Conservation (phyloP, 2,329 filamentous ascomycete genomes). For the Claviceps purpurea region DNA sequence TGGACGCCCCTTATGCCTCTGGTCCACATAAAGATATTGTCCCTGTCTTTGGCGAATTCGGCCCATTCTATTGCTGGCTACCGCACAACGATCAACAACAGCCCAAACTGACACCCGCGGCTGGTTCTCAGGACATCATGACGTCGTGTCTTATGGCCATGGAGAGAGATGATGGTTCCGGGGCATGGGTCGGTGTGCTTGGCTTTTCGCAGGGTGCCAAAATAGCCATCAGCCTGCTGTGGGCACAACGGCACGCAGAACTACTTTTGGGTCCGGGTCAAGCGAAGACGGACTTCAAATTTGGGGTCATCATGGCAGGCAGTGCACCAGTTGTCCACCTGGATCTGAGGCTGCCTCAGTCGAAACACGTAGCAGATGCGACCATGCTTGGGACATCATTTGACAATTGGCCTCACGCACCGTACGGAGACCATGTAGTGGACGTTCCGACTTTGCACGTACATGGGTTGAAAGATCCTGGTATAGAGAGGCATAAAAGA, state of each 20-base stretch:
- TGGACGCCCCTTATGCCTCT: constrained; percentile 54
- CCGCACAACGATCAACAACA: constrained; percentile 35
- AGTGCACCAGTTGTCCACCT: constrained; percentile 19
- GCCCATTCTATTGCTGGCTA: constrained; percentile 51
- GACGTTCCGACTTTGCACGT: constrained; percentile 23
- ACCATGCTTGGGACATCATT: constrained; percentile 12
- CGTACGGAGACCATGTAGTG: constrained; percentile 23
- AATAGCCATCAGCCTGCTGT: constrained; percentile 44
- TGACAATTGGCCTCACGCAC: constrained; percentile 31
- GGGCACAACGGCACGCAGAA: constrained; percentile 37
- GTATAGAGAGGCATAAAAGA: constrained; percentile 35
- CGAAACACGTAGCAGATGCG: constrained; percentile 25
- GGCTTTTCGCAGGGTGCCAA: constrained; percentile 58
- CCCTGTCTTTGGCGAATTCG: constrained; percentile 49
- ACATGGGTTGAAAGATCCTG: constrained; percentile 44
- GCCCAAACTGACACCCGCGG: constrained; percentile 38
- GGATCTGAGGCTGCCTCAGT: constrained; percentile 35
- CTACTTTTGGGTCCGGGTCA: background rate
- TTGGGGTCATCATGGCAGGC: constrained; percentile 23
- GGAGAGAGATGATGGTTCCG: constrained; percentile 38
- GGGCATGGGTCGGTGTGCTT: constrained; percentile 45
- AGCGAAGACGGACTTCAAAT: constrained; percentile 14
- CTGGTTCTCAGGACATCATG: constrained; percentile 27
- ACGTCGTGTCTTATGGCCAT: constrained; percentile 31
- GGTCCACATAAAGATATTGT: constrained; percentile 48